Conservation (phyloP, 2,329 filamentous ascomycete genomes). For the Cytospora piceae region DNA sequence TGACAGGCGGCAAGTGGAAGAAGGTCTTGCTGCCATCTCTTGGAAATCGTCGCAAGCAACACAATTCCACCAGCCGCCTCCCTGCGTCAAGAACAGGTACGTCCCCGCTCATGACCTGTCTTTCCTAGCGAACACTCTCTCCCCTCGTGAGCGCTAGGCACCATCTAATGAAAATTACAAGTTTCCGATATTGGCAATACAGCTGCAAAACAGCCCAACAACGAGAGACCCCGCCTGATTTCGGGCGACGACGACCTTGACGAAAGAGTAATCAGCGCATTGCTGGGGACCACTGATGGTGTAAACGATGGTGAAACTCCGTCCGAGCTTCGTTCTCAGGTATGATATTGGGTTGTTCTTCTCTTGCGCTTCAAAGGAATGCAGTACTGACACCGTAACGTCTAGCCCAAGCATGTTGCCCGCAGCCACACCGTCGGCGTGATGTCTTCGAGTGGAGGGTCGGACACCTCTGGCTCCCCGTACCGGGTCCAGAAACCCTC, state of each 20-base stretch:
- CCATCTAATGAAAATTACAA: constrained; percentile 5
- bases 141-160: not conserved
- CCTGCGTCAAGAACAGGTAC: constrained; percentile 23
- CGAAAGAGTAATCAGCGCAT: constrained; percentile 23
- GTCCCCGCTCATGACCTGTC: not conserved
- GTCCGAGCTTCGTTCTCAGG: constrained; percentile 7
- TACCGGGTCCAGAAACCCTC: not conserved
- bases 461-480: constrained; percentile 6
- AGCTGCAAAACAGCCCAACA: not conserved
- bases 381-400: not conserved
- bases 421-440: constrained; percentile 22
- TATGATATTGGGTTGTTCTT: not conserved
- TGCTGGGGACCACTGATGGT: constrained; percentile 24
- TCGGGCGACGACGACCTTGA: constrained; percentile 7
- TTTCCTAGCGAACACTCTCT: too few species aligned
- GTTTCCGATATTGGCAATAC: constrained; percentile 12
- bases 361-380: not conserved
- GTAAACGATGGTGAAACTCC: not conserved
- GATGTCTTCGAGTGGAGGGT: constrained; percentile 7
- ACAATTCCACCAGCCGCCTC: constrained; percentile 1
- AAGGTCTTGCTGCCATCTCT: constrained; percentile 23
- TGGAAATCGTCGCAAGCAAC: constrained; percentile 20
- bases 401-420: constrained; percentile 8
- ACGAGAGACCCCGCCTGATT: not conserved
- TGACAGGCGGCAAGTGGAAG: constrained; percentile 25